Evolutionary conservation across 352 stramenopile genomes (phyloP).

Genomic region (Phytopythium delawarense): DNA sequence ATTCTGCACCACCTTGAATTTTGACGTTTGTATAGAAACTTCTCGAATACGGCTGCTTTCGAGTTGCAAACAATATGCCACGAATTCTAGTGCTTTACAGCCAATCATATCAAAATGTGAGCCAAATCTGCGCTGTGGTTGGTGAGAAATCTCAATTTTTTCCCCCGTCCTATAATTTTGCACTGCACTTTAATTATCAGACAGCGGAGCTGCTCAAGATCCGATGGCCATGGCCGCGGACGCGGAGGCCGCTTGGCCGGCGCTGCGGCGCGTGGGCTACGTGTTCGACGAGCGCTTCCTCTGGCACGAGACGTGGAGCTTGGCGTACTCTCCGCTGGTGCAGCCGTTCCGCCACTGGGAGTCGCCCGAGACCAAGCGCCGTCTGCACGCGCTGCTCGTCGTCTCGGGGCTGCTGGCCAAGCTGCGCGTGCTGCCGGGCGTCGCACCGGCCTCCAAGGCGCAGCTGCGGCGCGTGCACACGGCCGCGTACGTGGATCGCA

Average conservation of each 20-base stretch:
- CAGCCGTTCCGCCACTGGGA: conserved; percentile 80
- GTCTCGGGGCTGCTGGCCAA: conserved; percentile 54
- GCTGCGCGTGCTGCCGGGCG: conserved; percentile 32
- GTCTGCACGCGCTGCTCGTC: conserved; percentile 73
- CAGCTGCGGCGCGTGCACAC: conserved; percentile 65
- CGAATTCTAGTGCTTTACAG: too few species aligned
- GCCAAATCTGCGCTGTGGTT: too few species aligned
- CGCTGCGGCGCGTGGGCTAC: conserved; percentile 43
- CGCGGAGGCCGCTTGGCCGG: background rate
- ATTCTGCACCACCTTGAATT: too few species aligned
- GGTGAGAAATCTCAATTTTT: too few species aligned
- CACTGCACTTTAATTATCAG: too few species aligned
- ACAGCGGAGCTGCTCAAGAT: too few species aligned
- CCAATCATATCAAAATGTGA: too few species aligned
- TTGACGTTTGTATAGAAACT: too few species aligned
- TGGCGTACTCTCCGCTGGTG: conserved; percentile 43
- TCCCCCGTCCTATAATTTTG: too few species aligned
- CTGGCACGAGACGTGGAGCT: conserved; percentile 63
- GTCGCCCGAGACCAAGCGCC: conserved; percentile 72
- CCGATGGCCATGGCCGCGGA: background rate
- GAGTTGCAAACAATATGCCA: too few species aligned
- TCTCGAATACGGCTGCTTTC: too few species aligned
- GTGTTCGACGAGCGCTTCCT: conserved; percentile 82
- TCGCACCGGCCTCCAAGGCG: conserved; percentile 34
- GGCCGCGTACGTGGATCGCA: conserved; percentile 42